phyloP scores from a whole-genome alignment of 495 filamentous ascomycete genomes.

The Glonium stellatum region DNA sequence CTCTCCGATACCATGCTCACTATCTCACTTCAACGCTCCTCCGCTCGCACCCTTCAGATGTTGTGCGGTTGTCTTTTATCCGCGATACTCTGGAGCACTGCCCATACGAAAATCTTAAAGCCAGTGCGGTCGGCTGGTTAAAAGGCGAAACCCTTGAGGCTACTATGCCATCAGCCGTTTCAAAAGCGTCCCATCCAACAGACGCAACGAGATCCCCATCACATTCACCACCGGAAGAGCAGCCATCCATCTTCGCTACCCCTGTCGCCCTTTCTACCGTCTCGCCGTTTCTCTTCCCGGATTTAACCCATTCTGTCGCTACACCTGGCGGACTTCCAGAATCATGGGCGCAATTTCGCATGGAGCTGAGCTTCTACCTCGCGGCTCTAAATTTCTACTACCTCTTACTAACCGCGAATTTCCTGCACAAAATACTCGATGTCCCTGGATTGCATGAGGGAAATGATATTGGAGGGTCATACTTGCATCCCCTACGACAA shows the following conservation, averaged over 20 bases:
- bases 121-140: slow-evolving; percentile 76
- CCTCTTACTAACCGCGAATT: slow-evolving; percentile 43
- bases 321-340: slow-evolving; percentile 31
- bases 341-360: slow-evolving; percentile 37
- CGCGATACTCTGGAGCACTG: slow-evolving; percentile 74
- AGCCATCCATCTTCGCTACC: slow-evolving; percentile 48
- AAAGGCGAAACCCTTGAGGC: slow-evolving; percentile 69
- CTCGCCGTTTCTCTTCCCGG: slow-evolving; percentile 44
- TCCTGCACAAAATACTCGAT: slow-evolving; percentile 42
- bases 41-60: slow-evolving; percentile 66
- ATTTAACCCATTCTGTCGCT: slow-evolving; percentile 28
- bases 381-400: slow-evolving; percentile 49
- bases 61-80: slow-evolving; percentile 67
- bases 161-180: slow-evolving; percentile 19
- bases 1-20: slow-evolving; percentile 66
- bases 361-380: slow-evolving; percentile 42
- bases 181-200: slow-evolving; percentile 25
- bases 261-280: slow-evolving; percentile 45
- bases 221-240: not conserved
- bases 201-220: not conserved
- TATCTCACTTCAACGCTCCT: slow-evolving; percentile 64
- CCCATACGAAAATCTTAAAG: slow-evolving; percentile 68
- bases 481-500: slow-evolving; percentile 46
- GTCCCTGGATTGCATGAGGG: slow-evolving; percentile 44
- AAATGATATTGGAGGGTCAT: slow-evolving; percentile 33